Evolutionary conservation across 805 yeast genomes (phyloP), one percentile per base, ranked within the genome.

Genomic region (Myxozyma mucilagina): DNA sequence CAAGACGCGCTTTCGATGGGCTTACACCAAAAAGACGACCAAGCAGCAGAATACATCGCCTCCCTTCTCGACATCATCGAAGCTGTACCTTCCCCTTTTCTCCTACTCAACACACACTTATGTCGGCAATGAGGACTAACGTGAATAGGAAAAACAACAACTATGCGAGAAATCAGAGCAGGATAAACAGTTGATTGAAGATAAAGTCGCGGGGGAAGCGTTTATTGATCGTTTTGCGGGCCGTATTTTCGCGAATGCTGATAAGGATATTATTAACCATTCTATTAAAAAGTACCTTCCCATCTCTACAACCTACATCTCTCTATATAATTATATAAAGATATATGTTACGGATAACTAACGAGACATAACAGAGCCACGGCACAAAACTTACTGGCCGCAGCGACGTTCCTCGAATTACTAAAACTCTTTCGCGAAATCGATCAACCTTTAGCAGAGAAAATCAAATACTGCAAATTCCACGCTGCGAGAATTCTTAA

Each of bases 1-100:
- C 93, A 92, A 72, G 78, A 83, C 68, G 85, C 93, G 3, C 75
- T 93, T 20, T 78, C 79, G 41, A 73, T 80, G 47, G 81, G 84
- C 57, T 75, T 86, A 20, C 97, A 91, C 69, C 75, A 81, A 24
- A 67, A 76, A 1, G 82, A 82, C 61, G 75, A 78, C 7, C 87
- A 80, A 13, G 82, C 82, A 34, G 90, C 89, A 13, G 69, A 67
- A 1, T 83, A 82, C 67, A 89, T 93, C 0, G 75, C 86, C 50
- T 69, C 72, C 1, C 74, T 94, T 48, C 74, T 93, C 57, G 96
- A 87, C 69, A 82, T 81, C 2, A 83, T 94, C 41, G 99, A 94
- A 70, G 60, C 67, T 1, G 75, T 80, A 39, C 14, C n/a, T 18
- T 6, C 43, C 20, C 39, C 1, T 16, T 20, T 9, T 34, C 13